phyloP scores from a whole-genome alignment of 371 early-diverging fungal species.

The Capillidium rhysosporum region DNA sequence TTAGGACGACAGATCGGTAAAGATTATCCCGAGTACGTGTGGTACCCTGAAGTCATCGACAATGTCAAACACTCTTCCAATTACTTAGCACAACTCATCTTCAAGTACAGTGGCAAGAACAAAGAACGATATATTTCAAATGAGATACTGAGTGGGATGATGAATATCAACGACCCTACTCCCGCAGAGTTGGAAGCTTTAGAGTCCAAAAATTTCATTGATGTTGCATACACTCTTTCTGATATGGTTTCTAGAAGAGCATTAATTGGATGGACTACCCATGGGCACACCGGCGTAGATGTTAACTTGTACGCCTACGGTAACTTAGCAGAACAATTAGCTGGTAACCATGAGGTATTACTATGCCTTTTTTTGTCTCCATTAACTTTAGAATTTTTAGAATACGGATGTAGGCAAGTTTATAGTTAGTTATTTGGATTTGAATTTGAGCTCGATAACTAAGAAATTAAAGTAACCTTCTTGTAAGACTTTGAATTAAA shows the following conservation, averaged over 20 bases:
- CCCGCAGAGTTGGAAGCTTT: constrained; percentile 34
- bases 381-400: constrained; percentile 6
- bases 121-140: constrained; percentile 13
- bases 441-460: constrained; percentile 44
- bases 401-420: constrained; percentile 76
- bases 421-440: constrained; percentile 32
- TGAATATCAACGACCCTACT: constrained; percentile 50
- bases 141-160: constrained; percentile 25
- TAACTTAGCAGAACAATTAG: constrained; percentile 16
- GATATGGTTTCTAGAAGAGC: constrained; percentile 50
- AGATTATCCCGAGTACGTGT: constrained; percentile 60
- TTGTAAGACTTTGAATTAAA: neutral
- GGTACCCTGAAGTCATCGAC: constrained; percentile 57
- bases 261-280: constrained; percentile 66
- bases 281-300: constrained; percentile 86
- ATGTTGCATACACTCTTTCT: constrained; percentile 30
- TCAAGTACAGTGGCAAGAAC: constrained; percentile 8
- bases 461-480: constrained; percentile 14
- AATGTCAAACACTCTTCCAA: constrained; percentile 45
- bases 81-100: constrained; percentile 18
- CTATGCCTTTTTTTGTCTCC: neutral
- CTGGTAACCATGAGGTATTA: constrained; percentile 40
- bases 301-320: constrained; percentile 82
- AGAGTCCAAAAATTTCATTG: constrained; percentile 6
- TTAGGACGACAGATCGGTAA: constrained; percentile 41